phyloP scores from a whole-genome alignment of 176 grass and related monocot species.

The Saccharum officinarum region DNA sequence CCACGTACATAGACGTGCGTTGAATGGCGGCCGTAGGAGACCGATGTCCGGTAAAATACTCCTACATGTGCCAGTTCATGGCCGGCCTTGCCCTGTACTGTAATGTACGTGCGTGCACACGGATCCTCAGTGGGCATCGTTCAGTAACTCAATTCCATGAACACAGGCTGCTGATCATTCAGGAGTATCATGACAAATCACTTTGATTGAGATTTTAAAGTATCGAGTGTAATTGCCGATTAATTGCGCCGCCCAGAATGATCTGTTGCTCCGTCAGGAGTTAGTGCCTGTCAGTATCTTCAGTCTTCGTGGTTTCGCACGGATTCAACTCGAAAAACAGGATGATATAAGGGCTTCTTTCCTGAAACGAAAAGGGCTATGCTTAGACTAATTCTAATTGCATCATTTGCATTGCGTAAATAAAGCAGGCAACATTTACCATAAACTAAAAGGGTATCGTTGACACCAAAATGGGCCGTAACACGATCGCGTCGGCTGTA shows the following conservation, averaged over 20 bases:
- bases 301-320: background rate
- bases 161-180: background rate
- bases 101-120: too few species aligned
- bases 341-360: too few species aligned
- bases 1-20: conserved; percentile 11
- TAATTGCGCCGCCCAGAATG: conserved; percentile 1
- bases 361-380: background rate
- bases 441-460: too few species aligned
- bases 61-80: background rate
- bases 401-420: too few species aligned
- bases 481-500: too few species aligned
- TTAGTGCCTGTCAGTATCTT: conserved; percentile 23
- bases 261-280: background rate
- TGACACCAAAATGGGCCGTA: too few species aligned
- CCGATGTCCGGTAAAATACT: background rate
- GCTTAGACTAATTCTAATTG: too few species aligned
- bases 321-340: background rate
- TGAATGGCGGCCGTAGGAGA: background rate
- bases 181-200: background rate
- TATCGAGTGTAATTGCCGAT: background rate
- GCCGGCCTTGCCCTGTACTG: too few species aligned
- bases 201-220: background rate
- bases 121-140: too few species aligned
- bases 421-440: background rate
- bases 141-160: too few species aligned